Evolutionary conservation across 2,329 filamentous ascomycete genomes (phyloP), one percentile per base, ranked within the genome.

Genomic region (Exophiala sp.): DNA sequence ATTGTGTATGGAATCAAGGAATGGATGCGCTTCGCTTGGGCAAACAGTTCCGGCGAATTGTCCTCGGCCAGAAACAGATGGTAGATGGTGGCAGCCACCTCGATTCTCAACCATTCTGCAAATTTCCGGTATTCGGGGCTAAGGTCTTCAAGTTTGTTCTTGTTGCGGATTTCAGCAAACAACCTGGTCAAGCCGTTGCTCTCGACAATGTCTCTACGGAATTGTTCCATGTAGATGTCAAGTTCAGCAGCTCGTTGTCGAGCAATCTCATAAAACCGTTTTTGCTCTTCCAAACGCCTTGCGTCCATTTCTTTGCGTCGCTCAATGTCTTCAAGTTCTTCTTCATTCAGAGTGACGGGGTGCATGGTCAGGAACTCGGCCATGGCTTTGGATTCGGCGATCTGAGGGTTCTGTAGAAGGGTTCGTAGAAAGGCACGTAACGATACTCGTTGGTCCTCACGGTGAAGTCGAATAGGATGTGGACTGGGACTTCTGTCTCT

Each of bases 91-190:
- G 93, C 93, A 19, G 93, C 93, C 42, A 98, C 84, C 70, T 98
- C 93, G 63, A 98, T 98, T 32, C 93, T 84, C 43, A 97, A 74
- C 93, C 93, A 98, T 68, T 98, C 93, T 14, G 91, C 91, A 65
- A 98, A 97, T 66, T 97, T 98, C 64, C 93, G 87, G 67, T 97
- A 97, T 66, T 97, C 90, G 9, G 94, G 84, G 63, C 88, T 95
- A 46, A 98, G 77, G 60, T 96, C 88, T 57, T 81, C 79, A 46
- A 98, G 91, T 2, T 80, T 88, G 52, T 87, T 77, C 72, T 97
- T 97, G 48, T 89, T 83, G 62, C 86, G 86, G 67, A 98, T 95
- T 66, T 97, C 93, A 50, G 85, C 79, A 69, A 98, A 97, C 0
- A 98, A 78, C 66, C 86, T 91, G 0, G 91, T 94, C 34, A 98